Evolutionary conservation across 2,329 filamentous ascomycete genomes (phyloP).

Genomic region (Chaetomium olivaceum): DNA sequence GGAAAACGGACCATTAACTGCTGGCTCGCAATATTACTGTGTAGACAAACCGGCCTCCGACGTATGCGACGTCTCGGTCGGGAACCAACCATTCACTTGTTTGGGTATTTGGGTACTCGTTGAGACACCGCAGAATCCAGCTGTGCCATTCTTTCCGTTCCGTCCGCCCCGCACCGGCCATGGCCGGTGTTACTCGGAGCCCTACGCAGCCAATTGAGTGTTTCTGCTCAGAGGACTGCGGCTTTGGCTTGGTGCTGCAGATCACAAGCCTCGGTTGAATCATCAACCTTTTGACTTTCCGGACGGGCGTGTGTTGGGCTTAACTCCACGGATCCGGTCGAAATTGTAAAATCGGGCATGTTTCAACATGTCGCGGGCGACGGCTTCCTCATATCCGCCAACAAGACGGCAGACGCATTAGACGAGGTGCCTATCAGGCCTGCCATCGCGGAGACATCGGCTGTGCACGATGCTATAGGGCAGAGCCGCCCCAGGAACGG

Average conservation of each 20-base stretch:
- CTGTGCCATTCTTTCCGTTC: conserved; percentile 28
- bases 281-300: background rate
- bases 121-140: conserved; percentile 4
- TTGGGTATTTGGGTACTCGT: background rate
- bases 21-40: background rate
- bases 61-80: background rate
- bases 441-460: conserved; percentile 15
- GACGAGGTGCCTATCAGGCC: conserved; percentile 27
- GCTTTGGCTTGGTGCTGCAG: conserved; percentile 7
- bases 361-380: background rate
- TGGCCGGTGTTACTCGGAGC: conserved; percentile 19
- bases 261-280: conserved; percentile 15
- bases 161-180: conserved; percentile 27
- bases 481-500: conserved; percentile 24
- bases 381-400: background rate
- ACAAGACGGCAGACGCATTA: background rate
- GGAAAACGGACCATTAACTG: conserved; percentile 12
- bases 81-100: background rate
- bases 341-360: background rate
- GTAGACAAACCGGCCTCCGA: background rate
- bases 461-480: conserved; percentile 30
- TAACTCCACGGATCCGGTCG: background rate
- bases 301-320: background rate
- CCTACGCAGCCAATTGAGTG: conserved; percentile 2
- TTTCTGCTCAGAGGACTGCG: background rate